Conservation (phyloP, 441 rosid genomes). For the Monsonia emarginata region DNA sequence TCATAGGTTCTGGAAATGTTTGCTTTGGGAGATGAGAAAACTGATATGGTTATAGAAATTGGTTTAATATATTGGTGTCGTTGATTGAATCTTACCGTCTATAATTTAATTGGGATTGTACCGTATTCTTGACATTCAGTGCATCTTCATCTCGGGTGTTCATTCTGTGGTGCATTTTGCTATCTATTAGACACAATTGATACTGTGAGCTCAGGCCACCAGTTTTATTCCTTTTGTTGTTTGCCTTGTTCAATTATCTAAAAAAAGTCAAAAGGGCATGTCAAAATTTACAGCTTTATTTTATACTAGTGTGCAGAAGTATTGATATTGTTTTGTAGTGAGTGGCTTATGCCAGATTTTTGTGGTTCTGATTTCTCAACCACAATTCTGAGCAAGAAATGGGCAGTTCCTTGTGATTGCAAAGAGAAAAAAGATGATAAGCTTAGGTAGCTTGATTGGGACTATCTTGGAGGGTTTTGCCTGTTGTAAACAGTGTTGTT, state of each 20-base stretch:
- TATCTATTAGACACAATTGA: neutral
- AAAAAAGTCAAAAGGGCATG: neutral
- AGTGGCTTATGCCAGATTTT: neutral
- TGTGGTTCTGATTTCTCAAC: too few relatives aligned
- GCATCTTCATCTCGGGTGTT: too few relatives aligned
- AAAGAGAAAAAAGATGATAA: neutral
- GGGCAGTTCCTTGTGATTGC: neutral
- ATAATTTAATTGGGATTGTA: neutral
- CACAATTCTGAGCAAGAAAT: neutral
- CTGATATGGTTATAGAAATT: neutral
- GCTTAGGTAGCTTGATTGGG: neutral
- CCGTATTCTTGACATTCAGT: neutral
- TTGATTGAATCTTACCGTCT: neutral
- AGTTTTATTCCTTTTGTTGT: neutral
- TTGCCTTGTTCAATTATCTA: neutral
- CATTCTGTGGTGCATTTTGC: too few relatives aligned
- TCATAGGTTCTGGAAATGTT: neutral
- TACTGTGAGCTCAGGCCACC: neutral
- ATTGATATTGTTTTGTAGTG: neutral
- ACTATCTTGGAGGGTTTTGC: neutral
- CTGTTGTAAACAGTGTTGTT: neutral
- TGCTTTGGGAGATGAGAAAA: neutral
- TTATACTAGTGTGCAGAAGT: neutral
- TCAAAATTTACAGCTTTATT: neutral
- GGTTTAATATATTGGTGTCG: neutral